These are phyloP conservation scores for Pythium aristosporum DNA, from an alignment of 352 stramenopile species.

Conservation along the genomic window DNA sequence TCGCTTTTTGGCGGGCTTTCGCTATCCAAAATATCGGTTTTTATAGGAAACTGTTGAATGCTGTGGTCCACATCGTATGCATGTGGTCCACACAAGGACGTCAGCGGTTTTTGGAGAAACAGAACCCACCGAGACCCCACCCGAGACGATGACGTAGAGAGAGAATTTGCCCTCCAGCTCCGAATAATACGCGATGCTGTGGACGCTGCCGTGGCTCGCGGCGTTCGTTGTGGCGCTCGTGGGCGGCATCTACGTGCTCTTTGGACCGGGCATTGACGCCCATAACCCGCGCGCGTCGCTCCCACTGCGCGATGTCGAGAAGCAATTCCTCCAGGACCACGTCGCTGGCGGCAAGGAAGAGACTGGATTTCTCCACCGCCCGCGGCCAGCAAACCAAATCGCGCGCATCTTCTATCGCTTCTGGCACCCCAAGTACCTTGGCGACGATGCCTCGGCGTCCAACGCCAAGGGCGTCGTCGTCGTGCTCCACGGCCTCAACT, in stretches of 20 bases:
- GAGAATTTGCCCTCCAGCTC: no score
- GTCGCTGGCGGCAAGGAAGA: constrained; percentile 50
- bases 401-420: constrained; percentile 73
- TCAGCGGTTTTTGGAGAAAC: constrained; percentile 7
- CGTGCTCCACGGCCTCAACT: constrained; percentile 75
- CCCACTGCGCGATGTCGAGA: constrained; percentile 46
- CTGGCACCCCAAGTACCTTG: constrained; percentile 55
- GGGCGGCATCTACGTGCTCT: constrained; percentile 37
- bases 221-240: constrained; percentile 25
- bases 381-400: constrained; percentile 35
- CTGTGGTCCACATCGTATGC: not conserved
- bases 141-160: no score
- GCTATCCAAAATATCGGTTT: not conserved
- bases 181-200: constrained; percentile 14
- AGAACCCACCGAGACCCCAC: no score
- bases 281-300: constrained; percentile 39
- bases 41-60: not conserved
- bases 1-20: constrained; percentile 3
- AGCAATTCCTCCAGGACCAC: constrained; percentile 51
- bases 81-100: no score
- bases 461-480: constrained; percentile 56
- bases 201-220: constrained; percentile 25
- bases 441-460: constrained; percentile 23
- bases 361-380: constrained; percentile 42
- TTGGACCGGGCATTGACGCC: constrained; percentile 56